Conservation (phyloP, 306 rosid genomes). For the Glycine tomentella region DNA sequence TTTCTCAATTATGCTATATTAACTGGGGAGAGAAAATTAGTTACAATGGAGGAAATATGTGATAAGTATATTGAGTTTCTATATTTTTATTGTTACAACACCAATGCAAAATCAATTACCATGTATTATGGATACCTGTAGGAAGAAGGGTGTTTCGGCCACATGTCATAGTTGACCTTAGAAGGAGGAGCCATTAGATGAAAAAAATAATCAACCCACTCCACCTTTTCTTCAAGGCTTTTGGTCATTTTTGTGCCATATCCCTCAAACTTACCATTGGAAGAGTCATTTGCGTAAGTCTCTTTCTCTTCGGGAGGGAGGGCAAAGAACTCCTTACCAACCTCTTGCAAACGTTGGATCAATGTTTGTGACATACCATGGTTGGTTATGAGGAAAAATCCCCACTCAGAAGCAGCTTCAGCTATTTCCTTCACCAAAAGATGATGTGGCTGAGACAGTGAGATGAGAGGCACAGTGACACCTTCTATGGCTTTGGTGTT, state of each 20-base stretch:
- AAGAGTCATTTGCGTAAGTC: slow-evolving; percentile 64
- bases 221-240: slow-evolving; percentile 61
- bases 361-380: slow-evolving; percentile 60
- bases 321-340: slow-evolving; percentile 57
- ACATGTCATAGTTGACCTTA: slow-evolving; percentile 50
- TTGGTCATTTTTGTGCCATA: slow-evolving; percentile 76
- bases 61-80: not conserved
- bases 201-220: slow-evolving; percentile 76
- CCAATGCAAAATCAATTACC: not conserved
- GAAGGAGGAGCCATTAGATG: slow-evolving; percentile 65
- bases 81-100: too few relatives aligned
- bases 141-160: slow-evolving; percentile 65
- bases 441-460: slow-evolving; percentile 40
- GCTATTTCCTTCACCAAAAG: slow-evolving; percentile 39
- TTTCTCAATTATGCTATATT: not conserved
- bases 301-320: slow-evolving; percentile 69
- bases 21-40: not conserved
- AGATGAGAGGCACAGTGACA: slow-evolving; percentile 46
- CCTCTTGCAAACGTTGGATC: slow-evolving; percentile 58
- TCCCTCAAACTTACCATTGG: slow-evolving; percentile 61
- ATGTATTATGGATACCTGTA: slow-evolving; percentile 51
- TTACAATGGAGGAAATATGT: not conserved
- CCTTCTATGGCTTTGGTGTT: slow-evolving; percentile 51
- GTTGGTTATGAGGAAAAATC: slow-evolving; percentile 59
- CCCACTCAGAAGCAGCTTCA: slow-evolving; percentile 58